phyloP scores from a whole-genome alignment of 2,329 filamentous ascomycete species.

The Fusarium marasasianum region DNA sequence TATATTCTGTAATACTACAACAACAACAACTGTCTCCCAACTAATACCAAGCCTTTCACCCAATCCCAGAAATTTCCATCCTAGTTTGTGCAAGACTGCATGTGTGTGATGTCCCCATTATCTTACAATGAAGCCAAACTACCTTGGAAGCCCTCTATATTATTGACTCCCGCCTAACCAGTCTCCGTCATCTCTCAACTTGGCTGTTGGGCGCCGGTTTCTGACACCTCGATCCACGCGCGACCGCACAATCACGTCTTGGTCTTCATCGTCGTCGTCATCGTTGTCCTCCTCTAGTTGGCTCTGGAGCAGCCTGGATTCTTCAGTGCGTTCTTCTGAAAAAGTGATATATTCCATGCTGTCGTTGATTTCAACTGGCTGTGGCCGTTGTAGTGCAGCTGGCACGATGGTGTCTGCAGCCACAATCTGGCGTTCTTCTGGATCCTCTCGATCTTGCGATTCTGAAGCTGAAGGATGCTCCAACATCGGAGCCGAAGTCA shows the following conservation, averaged over 20 bases:
- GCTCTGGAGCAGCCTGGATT: conserved; percentile 18
- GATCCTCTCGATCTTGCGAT: conserved; percentile 12
- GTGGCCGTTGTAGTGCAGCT: neutral
- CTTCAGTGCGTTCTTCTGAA: conserved; percentile 41
- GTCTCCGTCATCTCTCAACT: conserved; percentile 48
- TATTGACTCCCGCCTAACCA: conserved; percentile 22
- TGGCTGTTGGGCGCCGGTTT: conserved; percentile 48
- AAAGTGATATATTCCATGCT: conserved; percentile 45
- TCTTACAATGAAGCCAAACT: conserved; percentile 5
- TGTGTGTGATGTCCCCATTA: conserved; percentile 1
- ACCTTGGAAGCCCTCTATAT: neutral
- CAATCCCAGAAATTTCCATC: conserved; percentile 9
- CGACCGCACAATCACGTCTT: conserved; percentile 45
- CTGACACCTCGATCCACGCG: conserved; percentile 40
- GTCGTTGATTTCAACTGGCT: conserved; percentile 8
- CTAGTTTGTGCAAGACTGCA: conserved; percentile 6
- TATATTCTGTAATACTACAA: neutral
- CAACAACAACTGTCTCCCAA: neutral
- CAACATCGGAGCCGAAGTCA: neutral
- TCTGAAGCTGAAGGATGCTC: conserved; percentile 4
- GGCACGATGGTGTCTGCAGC: conserved; percentile 23
- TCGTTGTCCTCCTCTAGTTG: conserved; percentile 41
- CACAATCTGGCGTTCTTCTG: conserved; percentile 21
- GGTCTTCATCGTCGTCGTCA: conserved; percentile 44
- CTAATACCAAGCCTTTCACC: neutral